Conservation (phyloP, 192 early-diverging fungal genomes). For the Phycomyces nitens region DNA sequence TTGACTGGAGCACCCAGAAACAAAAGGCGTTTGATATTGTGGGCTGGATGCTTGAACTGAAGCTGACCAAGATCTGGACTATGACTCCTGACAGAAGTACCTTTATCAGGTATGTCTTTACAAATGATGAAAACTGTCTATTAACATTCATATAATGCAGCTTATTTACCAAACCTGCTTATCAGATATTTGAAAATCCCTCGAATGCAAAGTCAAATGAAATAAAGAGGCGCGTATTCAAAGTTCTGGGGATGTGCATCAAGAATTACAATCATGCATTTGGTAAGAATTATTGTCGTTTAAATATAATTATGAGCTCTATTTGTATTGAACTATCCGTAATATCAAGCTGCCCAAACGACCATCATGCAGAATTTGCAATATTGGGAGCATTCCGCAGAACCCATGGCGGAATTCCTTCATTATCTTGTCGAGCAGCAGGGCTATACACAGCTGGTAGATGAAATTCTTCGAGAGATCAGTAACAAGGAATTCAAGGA, state of each 20-base stretch:
- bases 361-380: constrained; percentile 80
- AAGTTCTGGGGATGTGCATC: constrained; percentile 71
- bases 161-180: constrained; percentile 72
- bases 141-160: too few species aligned
- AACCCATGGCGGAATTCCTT: constrained; percentile 79
- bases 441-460: constrained; percentile 62
- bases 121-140: too few species aligned
- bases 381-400: constrained; percentile 80
- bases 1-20: constrained; percentile 61
- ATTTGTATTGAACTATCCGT: too few species aligned
- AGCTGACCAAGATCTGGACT: constrained; percentile 69
- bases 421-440: constrained; percentile 56
- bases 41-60: constrained; percentile 48
- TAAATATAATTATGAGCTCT: too few species aligned
- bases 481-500: constrained; percentile 56
- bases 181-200: constrained; percentile 79
- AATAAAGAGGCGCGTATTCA: constrained; percentile 60
- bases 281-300: constrained; percentile 40
- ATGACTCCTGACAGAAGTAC: constrained; percentile 65
- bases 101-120: constrained; percentile 66
- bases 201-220: constrained; percentile 58
- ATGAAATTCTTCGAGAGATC: constrained; percentile 71
- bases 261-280: constrained; percentile 75
- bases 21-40: constrained; percentile 53
- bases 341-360: constrained; percentile 61